Evolutionary conservation across 352 stramenopile genomes (phyloP).

Genomic region (Globisporangium megalacanthum): DNA sequence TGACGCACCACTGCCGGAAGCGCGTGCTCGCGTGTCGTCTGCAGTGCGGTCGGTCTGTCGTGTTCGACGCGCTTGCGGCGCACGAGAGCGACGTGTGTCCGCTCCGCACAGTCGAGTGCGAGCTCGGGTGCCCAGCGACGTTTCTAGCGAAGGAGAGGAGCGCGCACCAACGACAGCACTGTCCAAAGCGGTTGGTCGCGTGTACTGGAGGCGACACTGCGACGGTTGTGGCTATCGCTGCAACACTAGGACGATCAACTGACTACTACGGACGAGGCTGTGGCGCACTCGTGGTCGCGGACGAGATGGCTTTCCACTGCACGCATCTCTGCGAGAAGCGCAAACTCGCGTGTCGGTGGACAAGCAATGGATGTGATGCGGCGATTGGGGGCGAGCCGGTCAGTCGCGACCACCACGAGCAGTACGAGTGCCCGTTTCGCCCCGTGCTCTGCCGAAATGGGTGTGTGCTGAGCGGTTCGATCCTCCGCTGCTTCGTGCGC

Average conservation of each 20-base stretch:
- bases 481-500: constrained; percentile 40
- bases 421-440: constrained; percentile 50
- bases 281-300: constrained; percentile 28
- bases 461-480: constrained; percentile 31
- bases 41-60: constrained; percentile 33
- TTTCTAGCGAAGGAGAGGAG: constrained; percentile 40
- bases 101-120: constrained; percentile 39
- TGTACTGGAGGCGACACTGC: constrained; percentile 23
- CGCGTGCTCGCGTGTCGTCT: constrained; percentile 41
- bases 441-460: constrained; percentile 40
- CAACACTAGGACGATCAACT: not conserved
- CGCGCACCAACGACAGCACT: constrained; percentile 33
- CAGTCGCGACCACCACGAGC: constrained; percentile 49
- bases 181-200: constrained; percentile 42
- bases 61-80: constrained; percentile 33
- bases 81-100: constrained; percentile 53
- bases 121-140: constrained; percentile 23
- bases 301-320: constrained; percentile 63
- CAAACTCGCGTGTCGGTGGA: constrained; percentile 48
- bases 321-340: constrained; percentile 40
- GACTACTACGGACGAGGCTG: constrained; percentile 26
- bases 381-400: constrained; percentile 31
- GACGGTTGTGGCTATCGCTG: not conserved
- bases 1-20: constrained; percentile 54
- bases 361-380: constrained; percentile 34